Evolutionary conservation across 202 grass and related monocot species (phyloP).

Genomic region (Eragrostis tef): DNA sequence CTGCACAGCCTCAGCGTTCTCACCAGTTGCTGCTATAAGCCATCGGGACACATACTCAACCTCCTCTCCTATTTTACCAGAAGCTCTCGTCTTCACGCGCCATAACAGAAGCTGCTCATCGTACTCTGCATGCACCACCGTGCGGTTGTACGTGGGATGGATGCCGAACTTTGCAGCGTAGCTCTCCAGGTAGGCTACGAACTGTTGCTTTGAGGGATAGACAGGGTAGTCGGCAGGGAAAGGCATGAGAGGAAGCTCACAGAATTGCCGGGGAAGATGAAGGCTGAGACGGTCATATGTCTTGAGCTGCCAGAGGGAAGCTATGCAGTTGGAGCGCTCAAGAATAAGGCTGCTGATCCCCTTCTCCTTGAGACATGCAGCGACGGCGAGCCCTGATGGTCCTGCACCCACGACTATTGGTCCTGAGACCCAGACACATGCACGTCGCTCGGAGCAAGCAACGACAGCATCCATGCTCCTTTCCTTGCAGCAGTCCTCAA

Average conservation of each 20-base stretch:
- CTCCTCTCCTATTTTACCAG: conserved; percentile 37
- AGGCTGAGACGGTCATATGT: conserved; percentile 95
- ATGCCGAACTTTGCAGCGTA: conserved; percentile 74
- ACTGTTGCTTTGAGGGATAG: conserved; percentile 90
- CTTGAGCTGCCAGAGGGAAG: conserved; percentile 86
- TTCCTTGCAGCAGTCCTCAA: conserved; percentile 46
- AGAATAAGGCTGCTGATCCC: conserved; percentile 72
- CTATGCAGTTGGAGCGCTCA: conserved; percentile 86
- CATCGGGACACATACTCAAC: conserved; percentile 68
- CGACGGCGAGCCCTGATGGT: conserved; percentile 92
- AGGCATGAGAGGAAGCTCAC: conserved; percentile 92
- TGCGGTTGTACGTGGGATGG: conserved; percentile 66
- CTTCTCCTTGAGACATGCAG: conserved; percentile 87
- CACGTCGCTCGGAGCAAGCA: conserved; percentile 41
- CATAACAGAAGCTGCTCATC: conserved; percentile 60
- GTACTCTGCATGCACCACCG: conserved; percentile 67
- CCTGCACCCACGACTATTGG: conserved; percentile 91
- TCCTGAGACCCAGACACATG: conserved; percentile 57
- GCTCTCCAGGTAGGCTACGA: conserved; percentile 76
- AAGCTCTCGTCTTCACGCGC: conserved; percentile 50
- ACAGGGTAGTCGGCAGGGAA: conserved; percentile 73
- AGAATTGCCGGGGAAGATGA: conserved; percentile 94
- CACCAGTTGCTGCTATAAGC: conserved; percentile 88
- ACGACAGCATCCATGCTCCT: conserved; percentile 28
- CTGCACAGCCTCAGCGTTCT: conserved; percentile 83